Evolutionary conservation across 148 eudicot genomes (phyloP).

Genomic region (Nepenthes mirabilis): DNA sequence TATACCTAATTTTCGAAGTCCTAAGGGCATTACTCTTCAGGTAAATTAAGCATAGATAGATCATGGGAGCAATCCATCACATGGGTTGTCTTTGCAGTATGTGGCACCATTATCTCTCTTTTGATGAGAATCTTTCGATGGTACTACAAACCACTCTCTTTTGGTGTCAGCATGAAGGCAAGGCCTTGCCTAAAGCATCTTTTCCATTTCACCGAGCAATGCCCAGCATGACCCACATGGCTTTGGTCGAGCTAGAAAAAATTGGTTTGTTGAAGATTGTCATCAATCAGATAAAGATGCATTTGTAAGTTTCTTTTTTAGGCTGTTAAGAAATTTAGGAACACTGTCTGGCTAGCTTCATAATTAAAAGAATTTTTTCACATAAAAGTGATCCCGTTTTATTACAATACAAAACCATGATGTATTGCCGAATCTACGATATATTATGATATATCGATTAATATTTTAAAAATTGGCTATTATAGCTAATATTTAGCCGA

Average conservation of each 20-base stretch:
- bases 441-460: too few species aligned
- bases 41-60: conserved; percentile 14
- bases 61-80: background rate
- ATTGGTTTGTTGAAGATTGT: conserved; percentile 79
- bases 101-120: background rate
- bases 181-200: conserved; percentile 74
- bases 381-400: too few species aligned
- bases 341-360: too few species aligned
- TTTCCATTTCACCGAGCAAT: conserved; percentile 91
- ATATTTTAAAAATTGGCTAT: too few species aligned
- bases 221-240: conserved; percentile 94
- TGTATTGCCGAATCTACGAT: too few species aligned
- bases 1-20: conserved; percentile 97
- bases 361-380: too few species aligned
- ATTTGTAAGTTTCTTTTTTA: background rate
- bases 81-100: background rate
- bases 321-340: background rate
- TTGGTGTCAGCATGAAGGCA: conserved; percentile 52
- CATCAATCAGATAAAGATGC: conserved; percentile 60
- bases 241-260: conserved; percentile 76
- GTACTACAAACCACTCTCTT: background rate
- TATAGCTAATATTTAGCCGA: too few species aligned
- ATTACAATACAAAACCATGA: too few species aligned
- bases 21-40: conserved; percentile 97
- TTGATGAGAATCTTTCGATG: background rate